These are phyloP conservation scores for Sporormia fimetaria DNA, from an alignment of 495 filamentous ascomycete species.

Conservation along the genomic window DNA sequence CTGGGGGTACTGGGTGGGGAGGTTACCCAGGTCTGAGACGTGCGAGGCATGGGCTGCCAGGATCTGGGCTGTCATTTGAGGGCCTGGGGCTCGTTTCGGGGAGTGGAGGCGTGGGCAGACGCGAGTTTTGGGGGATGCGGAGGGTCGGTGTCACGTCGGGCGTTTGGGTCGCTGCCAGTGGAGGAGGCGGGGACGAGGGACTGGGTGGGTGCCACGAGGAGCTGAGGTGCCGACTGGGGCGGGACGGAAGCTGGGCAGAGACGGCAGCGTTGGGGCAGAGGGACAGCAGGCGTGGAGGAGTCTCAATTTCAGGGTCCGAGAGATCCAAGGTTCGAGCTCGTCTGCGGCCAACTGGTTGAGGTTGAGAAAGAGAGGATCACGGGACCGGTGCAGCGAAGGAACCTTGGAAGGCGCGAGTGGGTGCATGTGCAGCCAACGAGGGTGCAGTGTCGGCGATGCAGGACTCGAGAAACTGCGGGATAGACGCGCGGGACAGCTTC, in stretches of 20 bases:
- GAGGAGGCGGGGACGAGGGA: no score
- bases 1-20: constrained; percentile 18
- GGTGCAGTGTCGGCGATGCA: constrained; percentile 4
- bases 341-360: neutral
- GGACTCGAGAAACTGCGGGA: constrained; percentile 1
- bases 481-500: neutral
- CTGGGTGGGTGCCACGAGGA: no score
- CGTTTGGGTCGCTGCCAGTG: no score
- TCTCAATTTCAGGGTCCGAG: no score
- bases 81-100: no score
- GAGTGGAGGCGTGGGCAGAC: neutral
- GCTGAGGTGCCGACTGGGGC: no score
- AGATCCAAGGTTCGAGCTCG: neutral
- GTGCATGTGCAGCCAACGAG: no score
- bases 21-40: constrained; percentile 25
- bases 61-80: constrained; percentile 27
- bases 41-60: constrained; percentile 25
- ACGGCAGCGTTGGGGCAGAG: no score
- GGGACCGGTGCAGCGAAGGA: neutral
- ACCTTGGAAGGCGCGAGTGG: no score
- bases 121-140: constrained; percentile 1
- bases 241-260: no score
- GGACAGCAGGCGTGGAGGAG: no score
- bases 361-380: constrained; percentile 12
- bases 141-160: no score